phyloP scores from a whole-genome alignment of 257 asterid genomes.

The Nemophila menziesii region DNA sequence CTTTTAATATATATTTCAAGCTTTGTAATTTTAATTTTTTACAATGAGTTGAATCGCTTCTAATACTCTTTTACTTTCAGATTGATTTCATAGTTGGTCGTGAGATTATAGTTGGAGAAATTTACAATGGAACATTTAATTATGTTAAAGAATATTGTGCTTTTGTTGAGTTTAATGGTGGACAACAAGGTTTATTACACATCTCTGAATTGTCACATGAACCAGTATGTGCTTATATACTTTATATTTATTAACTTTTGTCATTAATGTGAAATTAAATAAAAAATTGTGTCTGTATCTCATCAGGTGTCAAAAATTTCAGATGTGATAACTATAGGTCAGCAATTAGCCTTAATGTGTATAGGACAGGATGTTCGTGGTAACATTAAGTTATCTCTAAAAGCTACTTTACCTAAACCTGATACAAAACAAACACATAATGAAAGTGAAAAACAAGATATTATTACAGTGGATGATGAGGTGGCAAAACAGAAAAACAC shows the following conservation, averaged over 20 bases:
- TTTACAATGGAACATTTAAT: constrained; percentile 63
- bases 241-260: too few species aligned
- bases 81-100: constrained; percentile 76
- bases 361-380: constrained; percentile 88
- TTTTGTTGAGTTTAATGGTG: constrained; percentile 93
- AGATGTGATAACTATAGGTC: constrained; percentile 70
- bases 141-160: constrained; percentile 93
- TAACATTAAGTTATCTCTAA: constrained; percentile 72
- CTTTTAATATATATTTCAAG: too few species aligned
- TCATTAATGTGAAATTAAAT: background rate
- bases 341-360: constrained; percentile 72
- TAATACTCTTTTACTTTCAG: too few species aligned
- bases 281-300: constrained; percentile 10
- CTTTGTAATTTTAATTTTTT: too few species aligned
- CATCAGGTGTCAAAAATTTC: constrained; percentile 67
- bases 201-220: constrained; percentile 82
- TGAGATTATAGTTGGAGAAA: constrained; percentile 72
- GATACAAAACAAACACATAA: too few species aligned
- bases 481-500: too few species aligned
- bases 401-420: constrained; percentile 48
- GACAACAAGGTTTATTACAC: constrained; percentile 93
- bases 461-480: constrained; percentile 13
- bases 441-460: constrained; percentile 31
- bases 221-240: constrained; percentile 34
- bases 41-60: too few species aligned